Base-by-base conservation (phyloP, 768 basidiomycete species). In the Lepiota subincarnata region DNA sequence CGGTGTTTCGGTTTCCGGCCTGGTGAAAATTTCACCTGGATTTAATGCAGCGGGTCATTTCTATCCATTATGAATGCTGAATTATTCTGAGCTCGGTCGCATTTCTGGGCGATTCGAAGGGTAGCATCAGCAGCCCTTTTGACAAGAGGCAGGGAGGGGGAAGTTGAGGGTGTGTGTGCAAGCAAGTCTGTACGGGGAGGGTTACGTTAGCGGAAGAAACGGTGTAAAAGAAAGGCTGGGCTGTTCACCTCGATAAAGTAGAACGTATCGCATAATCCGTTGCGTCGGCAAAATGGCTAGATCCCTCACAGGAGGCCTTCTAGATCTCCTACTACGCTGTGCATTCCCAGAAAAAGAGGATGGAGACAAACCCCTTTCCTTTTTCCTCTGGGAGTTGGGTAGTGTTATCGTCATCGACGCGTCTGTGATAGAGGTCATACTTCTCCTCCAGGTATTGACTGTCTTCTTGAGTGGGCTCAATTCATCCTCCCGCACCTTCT, bases 231-330 rank as follows among this genome's bases (percentile, higher is more conserved):
- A n/a, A 24, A 48, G 47, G 39, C 24, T n/a, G 10, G 45, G 22
- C 12, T 0, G 68, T 75, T 53, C 44, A 83, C 84, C 83, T 68
- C 71, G 72, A 57, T 80, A 87, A 38, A 85, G 68, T 38, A 87
- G 57, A 3, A 83, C 85, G 61, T 87, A 87, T 57, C 85, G 73
- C 71, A 79, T 81, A n/a, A 85, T 74, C 26, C 85, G 69, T 64
- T 87, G 85, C 8, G 80, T 78, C 11, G 85, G 85, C 55, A 82
- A 67, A 57, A 87, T 86, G 1, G 82, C 85, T 7, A 87, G 66
- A 57, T 87, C 85, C 47, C 82, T 70, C n/a, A 84, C 73, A 31
- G 64, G 54, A 1, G 66, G 68, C 37, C 61, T 66, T n/a, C 56
- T 57, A 28, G 12, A 4, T 10, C 7, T 45, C n/a, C 34, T 20